A percentile compares a stretch with the other conserved stretches of the same genome.
phyloP scores from a whole-genome alignment of 179 eudicot species.

The Silene coronaria region DNA sequence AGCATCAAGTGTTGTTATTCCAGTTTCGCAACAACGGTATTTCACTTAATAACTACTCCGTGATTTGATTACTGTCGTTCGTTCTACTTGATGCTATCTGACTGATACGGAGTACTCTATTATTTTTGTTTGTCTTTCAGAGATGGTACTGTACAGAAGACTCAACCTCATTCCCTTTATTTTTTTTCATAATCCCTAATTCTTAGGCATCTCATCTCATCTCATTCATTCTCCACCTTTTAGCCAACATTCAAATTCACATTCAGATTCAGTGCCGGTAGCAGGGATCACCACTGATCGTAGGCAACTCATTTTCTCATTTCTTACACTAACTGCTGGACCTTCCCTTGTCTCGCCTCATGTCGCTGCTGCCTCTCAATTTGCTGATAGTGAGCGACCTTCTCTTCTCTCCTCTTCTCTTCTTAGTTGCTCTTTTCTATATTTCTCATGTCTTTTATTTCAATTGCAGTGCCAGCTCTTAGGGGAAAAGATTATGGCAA shows the following conservation, averaged over 20 bases:
- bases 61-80: background rate
- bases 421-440: background rate
- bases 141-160: background rate
- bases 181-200: background rate
- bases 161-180: background rate
- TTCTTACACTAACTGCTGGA: constrained; percentile 34
- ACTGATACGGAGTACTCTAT: background rate
- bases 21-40: constrained; percentile 6
- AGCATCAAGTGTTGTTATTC: constrained; percentile 8
- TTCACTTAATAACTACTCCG: too few relatives aligned
- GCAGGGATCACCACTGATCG: constrained; percentile 24
- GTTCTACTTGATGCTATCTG: background rate
- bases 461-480: constrained; percentile 75
- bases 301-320: constrained; percentile 37
- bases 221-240: background rate
- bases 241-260: background rate
- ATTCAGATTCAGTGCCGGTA: background rate
- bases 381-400: constrained; percentile 55
- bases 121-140: constrained; percentile 10
- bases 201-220: too few relatives aligned
- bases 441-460: constrained; percentile 13
- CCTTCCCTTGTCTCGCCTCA: constrained; percentile 17
- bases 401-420: background rate
- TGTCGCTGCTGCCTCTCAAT: constrained; percentile 43
- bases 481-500: constrained; percentile 96